Evolutionary conservation across 176 grass and related monocot genomes (phyloP), one percentile per base, ranked within the genome.

Genomic region (Cocos nucifera): DNA sequence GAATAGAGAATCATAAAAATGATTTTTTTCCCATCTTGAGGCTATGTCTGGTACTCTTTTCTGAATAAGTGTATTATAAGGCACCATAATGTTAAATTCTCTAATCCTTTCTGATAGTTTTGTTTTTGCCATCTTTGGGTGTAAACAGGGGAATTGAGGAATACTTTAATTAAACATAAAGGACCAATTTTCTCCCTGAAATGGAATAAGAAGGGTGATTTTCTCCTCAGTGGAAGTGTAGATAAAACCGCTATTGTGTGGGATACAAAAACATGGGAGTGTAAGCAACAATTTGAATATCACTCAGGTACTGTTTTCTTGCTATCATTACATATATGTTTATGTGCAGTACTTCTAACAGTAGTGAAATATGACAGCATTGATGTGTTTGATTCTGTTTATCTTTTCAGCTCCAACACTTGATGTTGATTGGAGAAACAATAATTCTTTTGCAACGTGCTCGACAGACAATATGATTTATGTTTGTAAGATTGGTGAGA

Each of bases 181-280:
- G 93, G 93, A 22, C 93, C 93, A 17, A 97, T 97, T 71, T 97
- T 91, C 75, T 97, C 93, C 3, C 73, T 97, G 76, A 97, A 97
- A 97, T 97, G 93, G 93, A 97, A 97, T 55, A 97, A 85, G 65
- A 97, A 91, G 65, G 93, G 93, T 32, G 93, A 97, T 91, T 87
- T 78, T 58, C 84, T 97, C 51, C 76, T 97, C 19, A 97, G 93
- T 78, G 93, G 87, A 63, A 97, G 93, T 4, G 87, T 97, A 64
- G 93, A 97, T 57, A 97, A 88, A 83, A 97, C 87, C 75, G 93
- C 93, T 82, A 91, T 97, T 75, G 93, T 91, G 50, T 97, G 93
- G 93, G 93, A 97, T 73, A 97, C 93, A 50, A 97, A 90, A 70
- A 85, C 87, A 27, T 97, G 93, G 93, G 93, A 97, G 22, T 91